phyloP scores from a whole-genome alignment of 148 eudicot species.

The Rheum nobile region DNA sequence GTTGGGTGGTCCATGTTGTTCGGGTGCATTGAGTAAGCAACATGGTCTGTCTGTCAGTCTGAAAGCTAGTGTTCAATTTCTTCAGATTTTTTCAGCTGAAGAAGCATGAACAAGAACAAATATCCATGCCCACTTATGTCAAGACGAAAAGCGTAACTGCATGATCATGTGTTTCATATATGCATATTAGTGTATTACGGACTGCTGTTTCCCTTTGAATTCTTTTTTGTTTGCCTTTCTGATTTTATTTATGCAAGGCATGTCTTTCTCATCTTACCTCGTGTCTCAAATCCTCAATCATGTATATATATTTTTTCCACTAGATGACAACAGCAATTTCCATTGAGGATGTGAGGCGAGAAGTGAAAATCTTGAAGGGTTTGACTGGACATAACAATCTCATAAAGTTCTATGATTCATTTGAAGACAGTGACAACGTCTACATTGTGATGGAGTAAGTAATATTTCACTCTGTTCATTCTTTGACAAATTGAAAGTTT shows the following conservation, averaged over 20 bases:
- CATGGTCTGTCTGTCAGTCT: neutral
- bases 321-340: conserved; percentile 99
- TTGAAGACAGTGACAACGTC: conserved; percentile 81
- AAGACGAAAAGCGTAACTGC: neutral
- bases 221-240: neutral
- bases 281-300: neutral
- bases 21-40: neutral
- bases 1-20: neutral
- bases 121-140: no score
- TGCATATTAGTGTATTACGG: neutral
- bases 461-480: neutral
- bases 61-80: neutral
- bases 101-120: no score
- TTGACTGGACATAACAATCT: conserved; percentile 72
- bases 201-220: neutral
- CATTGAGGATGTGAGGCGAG: conserved; percentile 90
- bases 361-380: conserved; percentile 84
- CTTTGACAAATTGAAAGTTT: neutral
- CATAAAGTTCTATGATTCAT: conserved; percentile 74
- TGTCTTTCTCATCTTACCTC: neutral
- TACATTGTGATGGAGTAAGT: conserved; percentile 98
- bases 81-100: neutral
- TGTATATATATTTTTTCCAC: neutral
- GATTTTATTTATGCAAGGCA: neutral
- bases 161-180: neutral